Evolutionary conservation across 169 alveolate genomes (phyloP).

Genomic region (Cryptosporidium ubiquitum): DNA sequence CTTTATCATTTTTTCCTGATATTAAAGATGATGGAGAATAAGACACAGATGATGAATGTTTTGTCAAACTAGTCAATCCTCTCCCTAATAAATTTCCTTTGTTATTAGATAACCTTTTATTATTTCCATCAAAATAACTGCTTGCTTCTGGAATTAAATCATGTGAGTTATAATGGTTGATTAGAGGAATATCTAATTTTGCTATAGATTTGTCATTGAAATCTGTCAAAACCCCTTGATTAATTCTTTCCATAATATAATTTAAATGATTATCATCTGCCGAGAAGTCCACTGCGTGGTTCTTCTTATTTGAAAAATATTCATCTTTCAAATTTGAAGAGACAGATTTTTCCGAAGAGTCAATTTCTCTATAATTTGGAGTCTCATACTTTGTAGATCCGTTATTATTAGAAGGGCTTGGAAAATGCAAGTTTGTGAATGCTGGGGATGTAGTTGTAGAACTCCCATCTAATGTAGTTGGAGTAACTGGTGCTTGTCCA

Average conservation of each 20-base stretch:
- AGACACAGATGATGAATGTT: conserved; percentile 1
- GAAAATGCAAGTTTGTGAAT: conserved; percentile 56
- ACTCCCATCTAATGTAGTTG: conserved; percentile 67
- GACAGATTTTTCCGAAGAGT: not conserved
- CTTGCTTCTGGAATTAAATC: not conserved
- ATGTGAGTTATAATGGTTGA: not conserved
- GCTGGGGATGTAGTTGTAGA: conserved; percentile 71
- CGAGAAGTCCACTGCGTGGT: conserved; percentile 69
- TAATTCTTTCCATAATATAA: conserved; percentile 49
- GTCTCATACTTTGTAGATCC: conserved; percentile 22
- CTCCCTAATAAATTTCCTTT: not conserved
- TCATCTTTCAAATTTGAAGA: conserved; percentile 21
- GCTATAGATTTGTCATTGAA: not conserved
- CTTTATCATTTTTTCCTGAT: conserved; percentile 18
- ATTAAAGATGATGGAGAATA: conserved; percentile 10
- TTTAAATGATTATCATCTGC: conserved; percentile 58
- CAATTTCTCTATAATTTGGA: conserved; percentile 17
- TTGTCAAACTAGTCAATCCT: not conserved
- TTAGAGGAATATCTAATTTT: conserved; percentile 1
- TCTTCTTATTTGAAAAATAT: conserved; percentile 27
- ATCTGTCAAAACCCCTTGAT: not conserved
- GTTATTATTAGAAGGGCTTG: conserved; percentile 44
- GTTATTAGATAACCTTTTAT: not conserved
- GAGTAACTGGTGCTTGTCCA: conserved; percentile 40
- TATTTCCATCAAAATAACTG: not conserved